Conservation (phyloP, 1,284 basidiomycete species). For the Ganoderma lingzhi region DNA sequence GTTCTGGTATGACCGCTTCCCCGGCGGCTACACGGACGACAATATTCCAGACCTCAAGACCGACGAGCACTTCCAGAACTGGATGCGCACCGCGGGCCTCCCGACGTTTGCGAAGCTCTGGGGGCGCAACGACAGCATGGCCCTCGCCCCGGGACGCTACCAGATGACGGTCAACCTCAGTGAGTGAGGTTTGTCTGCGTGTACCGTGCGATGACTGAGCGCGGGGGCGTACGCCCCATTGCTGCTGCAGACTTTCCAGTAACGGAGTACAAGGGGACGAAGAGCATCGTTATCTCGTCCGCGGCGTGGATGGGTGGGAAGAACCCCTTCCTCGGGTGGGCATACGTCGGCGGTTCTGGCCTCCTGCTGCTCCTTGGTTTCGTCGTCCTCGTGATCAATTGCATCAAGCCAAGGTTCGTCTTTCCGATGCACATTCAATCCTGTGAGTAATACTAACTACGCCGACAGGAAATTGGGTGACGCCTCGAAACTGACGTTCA, state of each 20-base stretch:
- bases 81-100: constrained; percentile 98
- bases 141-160: constrained; percentile 82
- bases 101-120: constrained; percentile 98
- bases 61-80: constrained; percentile 98
- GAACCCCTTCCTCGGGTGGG: constrained; percentile 97
- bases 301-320: constrained; percentile 99
- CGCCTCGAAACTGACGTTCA: constrained; percentile 90
- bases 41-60: constrained; percentile 76
- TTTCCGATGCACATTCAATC: constrained; percentile 41
- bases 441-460: constrained; percentile 14
- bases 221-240: too few relatives aligned
- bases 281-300: constrained; percentile 96
- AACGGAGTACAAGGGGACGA: constrained; percentile 90
- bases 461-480: constrained; percentile 74
- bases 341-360: constrained; percentile 90
- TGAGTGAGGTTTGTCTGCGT: constrained; percentile 48
- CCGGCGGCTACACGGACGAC: constrained; percentile 75
- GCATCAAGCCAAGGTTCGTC: constrained; percentile 89
- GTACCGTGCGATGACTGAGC: not conserved
- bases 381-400: constrained; percentile 87
- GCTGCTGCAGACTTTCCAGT: constrained; percentile 88
- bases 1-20: constrained; percentile 84
- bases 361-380: constrained; percentile 91
- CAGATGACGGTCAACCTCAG: constrained; percentile 84
- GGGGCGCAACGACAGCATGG: constrained; percentile 86